phyloP scores from a whole-genome alignment of 441 rosid genomes.

The Aleurites moluccanus region DNA sequence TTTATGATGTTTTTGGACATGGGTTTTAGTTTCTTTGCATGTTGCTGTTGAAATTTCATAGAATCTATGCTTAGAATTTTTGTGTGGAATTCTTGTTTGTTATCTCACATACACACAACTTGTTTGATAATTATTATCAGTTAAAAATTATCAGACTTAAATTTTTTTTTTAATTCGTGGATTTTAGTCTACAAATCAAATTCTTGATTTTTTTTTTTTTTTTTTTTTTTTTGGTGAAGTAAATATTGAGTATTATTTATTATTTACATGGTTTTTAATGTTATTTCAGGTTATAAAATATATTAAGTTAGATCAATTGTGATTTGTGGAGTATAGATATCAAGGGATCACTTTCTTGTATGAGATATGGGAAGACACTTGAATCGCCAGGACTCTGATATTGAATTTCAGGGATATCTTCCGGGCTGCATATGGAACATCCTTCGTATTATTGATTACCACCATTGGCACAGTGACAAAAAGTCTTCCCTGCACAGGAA shows the following conservation, averaged over 20 bases:
- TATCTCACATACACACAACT: background rate
- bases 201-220: background rate
- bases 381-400: conserved; percentile 30
- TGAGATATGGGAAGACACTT: conserved; percentile 44
- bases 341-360: background rate
- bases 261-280: conserved; percentile 17
- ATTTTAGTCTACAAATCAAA: background rate
- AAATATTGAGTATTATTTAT: background rate
- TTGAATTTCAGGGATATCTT: conserved; percentile 37
- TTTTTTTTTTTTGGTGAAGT: background rate
- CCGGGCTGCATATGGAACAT: conserved; percentile 59
- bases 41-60: background rate
- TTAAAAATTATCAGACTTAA: background rate
- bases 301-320: background rate
- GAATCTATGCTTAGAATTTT: background rate
- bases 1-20: background rate
- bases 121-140: conserved; percentile 8
- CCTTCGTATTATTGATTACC: conserved; percentile 55
- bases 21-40: conserved; percentile 12
- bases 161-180: background rate
- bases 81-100: background rate
- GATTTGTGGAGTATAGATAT: conserved; percentile 12
- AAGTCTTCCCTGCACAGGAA: conserved; percentile 37
- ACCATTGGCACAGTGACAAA: conserved; percentile 44
- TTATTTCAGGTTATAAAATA: conserved; percentile 20